Base-by-base conservation (phyloP, 2,329 filamentous ascomycete species). In the Sporothrix dimorphospora region DNA sequence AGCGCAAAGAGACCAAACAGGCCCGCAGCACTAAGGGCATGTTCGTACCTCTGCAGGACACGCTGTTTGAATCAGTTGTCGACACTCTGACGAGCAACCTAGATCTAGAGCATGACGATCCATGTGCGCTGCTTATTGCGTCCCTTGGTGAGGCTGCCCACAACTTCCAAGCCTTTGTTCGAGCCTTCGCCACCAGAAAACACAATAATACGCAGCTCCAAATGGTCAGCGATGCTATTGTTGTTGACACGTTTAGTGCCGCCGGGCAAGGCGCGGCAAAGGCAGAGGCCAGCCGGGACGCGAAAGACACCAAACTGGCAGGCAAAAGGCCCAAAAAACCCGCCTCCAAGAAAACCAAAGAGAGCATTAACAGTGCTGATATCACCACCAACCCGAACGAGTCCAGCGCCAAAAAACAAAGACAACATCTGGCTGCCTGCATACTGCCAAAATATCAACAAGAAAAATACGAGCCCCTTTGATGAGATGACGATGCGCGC, bases 401-500 rank as follows among this genome's bases (percentile, higher is more conserved):
- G 8, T 12, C 57, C 34, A 61, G 24, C 57, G 21, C 61, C 12
- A 27, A 45, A 45, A 14, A 45, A 45, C 42, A 27, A 65, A 21
- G 61, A 45, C 61, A 47, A 45, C 40, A 19, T 65, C 21, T 65
- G 61, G 61, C 38, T 65, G 21, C 61, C 61, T 8, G 40, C 61
- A 14, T 47, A 65, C 11, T 40, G 61, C n/a, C 38, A 65, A n/a
- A 65, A 65, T 8, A 45, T 45, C 21, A 30, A 42, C 21, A 65
- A 47, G 14, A 65, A 65, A 40, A 65, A 65, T 19, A 65, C 47
- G 61, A 21, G 61, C 6, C 40, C 61, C 4, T 65, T 65, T 65
- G 61, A 65, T 40, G 61, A 65, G 61, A 65, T 65, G 61, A 16
- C 47, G 14, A 65, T 65, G 61, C 61, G 61, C 24, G 21, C 42